A percentile compares a stretch with the other conserved stretches of the same genome.
phyloP scores from a whole-genome alignment of 352 stramenopile genomes.

The Pythium myriotylum region DNA sequence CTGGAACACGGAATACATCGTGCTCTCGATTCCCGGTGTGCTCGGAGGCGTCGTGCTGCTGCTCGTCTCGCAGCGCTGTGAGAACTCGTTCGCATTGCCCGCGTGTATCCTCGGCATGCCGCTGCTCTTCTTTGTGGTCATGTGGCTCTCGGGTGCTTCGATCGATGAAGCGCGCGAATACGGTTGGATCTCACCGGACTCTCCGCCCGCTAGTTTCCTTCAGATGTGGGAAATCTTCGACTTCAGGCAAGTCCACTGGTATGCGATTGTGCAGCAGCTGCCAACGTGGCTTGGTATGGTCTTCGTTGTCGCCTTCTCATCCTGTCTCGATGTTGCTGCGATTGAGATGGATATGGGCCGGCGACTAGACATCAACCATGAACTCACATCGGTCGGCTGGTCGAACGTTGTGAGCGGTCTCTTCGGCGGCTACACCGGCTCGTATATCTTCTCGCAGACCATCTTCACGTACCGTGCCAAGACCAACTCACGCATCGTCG shows the following conservation, averaged over 20 bases:
- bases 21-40: slow-evolving; percentile 87
- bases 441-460: slow-evolving; percentile 99
- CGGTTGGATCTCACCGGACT: slow-evolving; percentile 90
- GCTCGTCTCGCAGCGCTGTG: slow-evolving; percentile 78
- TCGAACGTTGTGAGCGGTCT: slow-evolving; percentile 96
- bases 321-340: slow-evolving; percentile 95
- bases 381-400: slow-evolving; percentile 93
- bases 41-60: slow-evolving; percentile 82
- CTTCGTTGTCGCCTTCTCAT: slow-evolving; percentile 97
- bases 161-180: slow-evolving; percentile 90
- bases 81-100: slow-evolving; percentile 76
- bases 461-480: slow-evolving; percentile 97
- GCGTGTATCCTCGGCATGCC: slow-evolving; percentile 88
- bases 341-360: slow-evolving; percentile 97
- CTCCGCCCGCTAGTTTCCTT: slow-evolving; percentile 58
- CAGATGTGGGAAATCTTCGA: slow-evolving; percentile 91
- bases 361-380: slow-evolving; percentile 95
- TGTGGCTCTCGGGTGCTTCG: slow-evolving; percentile 75
- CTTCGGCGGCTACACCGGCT: slow-evolving; percentile 96
- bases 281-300: slow-evolving; percentile 95
- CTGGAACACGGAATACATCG: slow-evolving; percentile 56
- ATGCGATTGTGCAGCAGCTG: slow-evolving; percentile 86
- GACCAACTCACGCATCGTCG: slow-evolving; percentile 90
- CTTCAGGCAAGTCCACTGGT: slow-evolving; percentile 91
- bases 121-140: slow-evolving; percentile 89